A percentile compares a stretch with the other conserved stretches of the same genome.
phyloP scores from a whole-genome alignment of 768 basidiomycete species.

The Hebeloma cylindrosporum region DNA sequence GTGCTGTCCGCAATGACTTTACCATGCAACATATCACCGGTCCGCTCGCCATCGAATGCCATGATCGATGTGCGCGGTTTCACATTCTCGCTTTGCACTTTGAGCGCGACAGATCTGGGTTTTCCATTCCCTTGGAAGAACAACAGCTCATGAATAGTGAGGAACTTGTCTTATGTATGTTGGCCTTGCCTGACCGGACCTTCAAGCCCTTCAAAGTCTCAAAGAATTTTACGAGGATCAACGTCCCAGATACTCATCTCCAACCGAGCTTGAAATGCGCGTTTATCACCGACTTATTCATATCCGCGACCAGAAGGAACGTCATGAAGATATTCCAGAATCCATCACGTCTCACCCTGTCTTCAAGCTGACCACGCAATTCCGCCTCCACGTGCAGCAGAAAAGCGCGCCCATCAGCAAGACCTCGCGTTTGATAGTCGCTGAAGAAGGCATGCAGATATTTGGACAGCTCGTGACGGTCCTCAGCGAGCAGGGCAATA shows the following conservation, averaged over 20 bases:
- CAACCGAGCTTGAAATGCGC: slow-evolving; percentile 93
- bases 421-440: slow-evolving; percentile 62
- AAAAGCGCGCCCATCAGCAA: slow-evolving; percentile 76
- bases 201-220: slow-evolving; percentile 81
- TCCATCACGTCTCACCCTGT: slow-evolving; percentile 70
- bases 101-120: slow-evolving; percentile 53
- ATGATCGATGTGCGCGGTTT: slow-evolving; percentile 92
- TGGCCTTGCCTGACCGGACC: background rate
- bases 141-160: slow-evolving; percentile 91
- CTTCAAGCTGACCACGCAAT: slow-evolving; percentile 78
- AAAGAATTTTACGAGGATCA: slow-evolving; percentile 94
- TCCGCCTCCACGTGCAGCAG: slow-evolving; percentile 77
- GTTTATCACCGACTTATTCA: slow-evolving; percentile 93
- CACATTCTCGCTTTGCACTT: slow-evolving; percentile 84
- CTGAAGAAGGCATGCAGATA: slow-evolving; percentile 63
- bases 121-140: slow-evolving; percentile 73
- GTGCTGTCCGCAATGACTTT: slow-evolving; percentile 90
- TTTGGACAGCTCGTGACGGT: slow-evolving; percentile 62
- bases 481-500: slow-evolving; percentile 63
- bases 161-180: slow-evolving; percentile 23
- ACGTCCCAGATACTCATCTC: slow-evolving; percentile 60
- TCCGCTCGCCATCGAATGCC: slow-evolving; percentile 78
- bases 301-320: slow-evolving; percentile 81
- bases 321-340: slow-evolving; percentile 68
- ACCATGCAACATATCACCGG: slow-evolving; percentile 88